phyloP scores from a whole-genome alignment of 2,329 filamentous ascomycete species.

The Verticillium longisporum region DNA sequence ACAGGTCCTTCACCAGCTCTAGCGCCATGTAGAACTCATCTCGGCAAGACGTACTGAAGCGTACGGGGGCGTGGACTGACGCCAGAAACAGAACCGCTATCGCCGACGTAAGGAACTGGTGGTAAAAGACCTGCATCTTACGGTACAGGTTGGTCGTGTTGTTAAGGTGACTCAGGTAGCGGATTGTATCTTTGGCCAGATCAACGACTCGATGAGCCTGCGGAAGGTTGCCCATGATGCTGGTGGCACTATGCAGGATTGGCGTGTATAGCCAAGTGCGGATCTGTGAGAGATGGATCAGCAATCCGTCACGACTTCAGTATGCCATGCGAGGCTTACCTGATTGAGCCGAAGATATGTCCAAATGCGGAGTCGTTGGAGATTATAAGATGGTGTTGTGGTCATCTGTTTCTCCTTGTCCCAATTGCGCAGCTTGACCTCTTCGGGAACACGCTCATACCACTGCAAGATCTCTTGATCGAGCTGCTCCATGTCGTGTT shows the following conservation, averaged over 20 bases:
- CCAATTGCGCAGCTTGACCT: constrained; percentile 55
- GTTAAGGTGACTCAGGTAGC: constrained; percentile 64
- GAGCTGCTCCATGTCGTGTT: constrained; percentile 70
- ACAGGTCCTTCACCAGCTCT: constrained; percentile 66
- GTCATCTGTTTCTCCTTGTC: constrained; percentile 42
- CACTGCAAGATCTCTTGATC: constrained; percentile 82
- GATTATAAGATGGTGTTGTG: constrained; percentile 54
- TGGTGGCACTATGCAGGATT: constrained; percentile 75
- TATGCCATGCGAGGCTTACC: constrained; percentile 17
- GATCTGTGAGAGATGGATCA: constrained; percentile 37
- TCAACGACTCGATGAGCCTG: constrained; percentile 71
- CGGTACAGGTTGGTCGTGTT: constrained; percentile 66
- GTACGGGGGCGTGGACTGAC: constrained; percentile 65
- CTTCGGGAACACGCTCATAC: constrained; percentile 68
- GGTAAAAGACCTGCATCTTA: constrained; percentile 68
- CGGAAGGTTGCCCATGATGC: constrained; percentile 68
- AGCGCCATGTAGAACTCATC: constrained; percentile 76
- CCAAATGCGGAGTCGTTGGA: constrained; percentile 71
- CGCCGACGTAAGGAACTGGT: constrained; percentile 71
- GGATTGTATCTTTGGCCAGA: constrained; percentile 70
- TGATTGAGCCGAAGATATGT: constrained; percentile 85
- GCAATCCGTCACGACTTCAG: no score
- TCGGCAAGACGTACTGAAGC: constrained; percentile 61
- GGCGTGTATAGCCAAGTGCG: constrained; percentile 85
- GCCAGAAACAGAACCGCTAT: constrained; percentile 72